Evolutionary conservation across 1,139 yeast genomes (phyloP).

Genomic region (Saccharomyces hybrid): DNA sequence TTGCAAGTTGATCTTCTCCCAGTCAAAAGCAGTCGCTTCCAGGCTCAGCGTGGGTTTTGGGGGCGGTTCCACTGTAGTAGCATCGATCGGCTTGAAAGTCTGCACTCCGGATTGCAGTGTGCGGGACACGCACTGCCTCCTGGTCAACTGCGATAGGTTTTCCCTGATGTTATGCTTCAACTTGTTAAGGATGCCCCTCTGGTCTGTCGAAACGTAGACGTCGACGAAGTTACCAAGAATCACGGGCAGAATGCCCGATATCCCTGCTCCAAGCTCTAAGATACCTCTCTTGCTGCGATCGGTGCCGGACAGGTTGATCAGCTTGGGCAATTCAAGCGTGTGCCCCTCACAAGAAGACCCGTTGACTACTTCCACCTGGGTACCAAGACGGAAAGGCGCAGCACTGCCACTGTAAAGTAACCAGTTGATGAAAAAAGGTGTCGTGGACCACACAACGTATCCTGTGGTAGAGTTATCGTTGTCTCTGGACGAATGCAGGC

Average conservation of each 20-base stretch:
- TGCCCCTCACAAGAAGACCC: background rate
- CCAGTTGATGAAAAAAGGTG: slow-evolving; percentile 30
- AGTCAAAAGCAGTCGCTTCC: slow-evolving; percentile 26
- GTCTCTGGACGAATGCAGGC: slow-evolving; percentile 24
- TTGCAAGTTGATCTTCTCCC: slow-evolving; percentile 22
- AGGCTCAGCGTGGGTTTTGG: slow-evolving; percentile 9
- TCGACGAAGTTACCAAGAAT: slow-evolving; percentile 27
- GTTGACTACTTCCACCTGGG: slow-evolving; percentile 3
- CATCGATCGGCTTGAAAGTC: background rate
- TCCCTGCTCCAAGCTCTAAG: slow-evolving; percentile 30
- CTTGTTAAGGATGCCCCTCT: slow-evolving; percentile 25
- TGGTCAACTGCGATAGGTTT: slow-evolving; percentile 22
- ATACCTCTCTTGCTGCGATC: slow-evolving; percentile 9
- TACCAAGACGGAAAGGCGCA: slow-evolving; percentile 14
- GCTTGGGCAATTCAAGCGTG: slow-evolving; percentile 3
- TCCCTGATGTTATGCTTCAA: slow-evolving; percentile 22
- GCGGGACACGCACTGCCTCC: slow-evolving; percentile 11
- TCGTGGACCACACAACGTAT: slow-evolving; percentile 31
- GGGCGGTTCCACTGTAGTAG: background rate
- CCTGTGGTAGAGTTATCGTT: slow-evolving; percentile 33
- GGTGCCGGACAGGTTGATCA: slow-evolving; percentile 5
- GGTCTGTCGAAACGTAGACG: slow-evolving; percentile 28
- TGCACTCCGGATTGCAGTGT: slow-evolving; percentile 4
- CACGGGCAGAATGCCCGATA: slow-evolving; percentile 26
- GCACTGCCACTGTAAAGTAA: slow-evolving; percentile 21